Evolutionary conservation across 2,329 filamentous ascomycete species (phyloP), one percentile per base, ranked within the genome.

Genomic region (Diaporthe batatas): DNA sequence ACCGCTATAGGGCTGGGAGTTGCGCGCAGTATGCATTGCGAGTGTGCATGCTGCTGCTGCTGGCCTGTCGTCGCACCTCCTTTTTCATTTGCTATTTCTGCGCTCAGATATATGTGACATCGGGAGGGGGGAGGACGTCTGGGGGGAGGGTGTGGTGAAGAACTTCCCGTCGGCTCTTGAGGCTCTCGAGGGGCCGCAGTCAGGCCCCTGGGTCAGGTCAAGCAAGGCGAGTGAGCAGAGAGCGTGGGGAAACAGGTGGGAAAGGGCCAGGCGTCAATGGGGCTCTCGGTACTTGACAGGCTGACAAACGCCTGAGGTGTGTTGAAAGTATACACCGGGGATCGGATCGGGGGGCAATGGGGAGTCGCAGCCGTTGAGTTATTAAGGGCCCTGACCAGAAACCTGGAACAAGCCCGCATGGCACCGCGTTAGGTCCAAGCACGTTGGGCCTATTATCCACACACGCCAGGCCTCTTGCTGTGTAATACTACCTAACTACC

Each of bases 391-490:
- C 62, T 36, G 62, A 65, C 44, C 62, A 65, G 62, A 65, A 65
- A 65, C 62, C 62, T 65, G 62, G 62, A 65, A 65, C 62, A 5
- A 65, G 44, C 29, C 62, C n/a, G 44, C 62, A 51, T 51, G 62
- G 62, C 29, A 44, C 62, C 62, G 62, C 62, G 29, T 65, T 65
- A 51, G 62, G 36, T 51, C 62, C 29, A 49, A 49, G 42, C 59
- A 64, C 25, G 42, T 49, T 49, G n/a, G 23, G 11, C 21, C 32
- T 23, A 7, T 51, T 51, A 34, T 51, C 39, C 58, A 32, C 59
- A 36, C 59, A 51, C 29, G 42, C 59, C 59, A 44, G 18, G 14
- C 14, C 6, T 59, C n/a, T 18, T 39, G 36, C 36, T 39, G 36
- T 39, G 10, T 21, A 25, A 25, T 51, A 51, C 42, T 21, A 34